Evolutionary conservation across 73 alveolate genomes (phyloP), one percentile per base, ranked within the genome.

Genomic region (Urostyla sp.): DNA sequence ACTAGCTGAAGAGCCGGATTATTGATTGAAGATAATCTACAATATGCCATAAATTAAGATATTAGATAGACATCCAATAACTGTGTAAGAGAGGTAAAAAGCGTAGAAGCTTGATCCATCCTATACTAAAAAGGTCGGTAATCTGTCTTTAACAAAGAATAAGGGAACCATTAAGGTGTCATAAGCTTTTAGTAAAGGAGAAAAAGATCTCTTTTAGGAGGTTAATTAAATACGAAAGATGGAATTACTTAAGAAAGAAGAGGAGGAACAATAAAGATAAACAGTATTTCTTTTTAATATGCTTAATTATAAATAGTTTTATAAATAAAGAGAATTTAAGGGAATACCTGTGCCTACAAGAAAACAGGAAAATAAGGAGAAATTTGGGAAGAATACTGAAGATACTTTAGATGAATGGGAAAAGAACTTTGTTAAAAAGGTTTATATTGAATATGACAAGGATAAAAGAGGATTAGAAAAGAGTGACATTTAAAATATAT

Each of bases 1-100:
- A 8, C 84, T 95, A 1, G 98, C 99, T 13, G 99, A 95, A 67
- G 99, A 96, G 56, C 98, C 99, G 0, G 93, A 96, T 72, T 96
- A 95, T 63, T 72, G 99, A 61, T 92, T 91, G 54, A 94, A 95
- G 80, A 98, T 96, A 0, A 95, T 96, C 38, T 84, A 91, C 75
- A 69, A 96, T 10, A 73, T 96, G 67, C 98, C 98, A 37, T 59
- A 87, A 46, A 59, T 96, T 46, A 88, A 94, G 81, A 58, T 95
- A 20, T 85, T 96, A 13, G 99, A 96, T 93, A 82, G 98, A 55
- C 98, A 94, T 80, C 92, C 89, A 55, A 81, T 96, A 30, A 96
- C 98, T 40, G 77, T 85, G 35, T 87, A 87, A 23, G 99, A 95
- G 79, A 74, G 98, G 84, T 87, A 83, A 24, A 93, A 94, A 86